Base-by-base conservation (phyloP, 306 rosid genomes). In the Betula pendula region DNA sequence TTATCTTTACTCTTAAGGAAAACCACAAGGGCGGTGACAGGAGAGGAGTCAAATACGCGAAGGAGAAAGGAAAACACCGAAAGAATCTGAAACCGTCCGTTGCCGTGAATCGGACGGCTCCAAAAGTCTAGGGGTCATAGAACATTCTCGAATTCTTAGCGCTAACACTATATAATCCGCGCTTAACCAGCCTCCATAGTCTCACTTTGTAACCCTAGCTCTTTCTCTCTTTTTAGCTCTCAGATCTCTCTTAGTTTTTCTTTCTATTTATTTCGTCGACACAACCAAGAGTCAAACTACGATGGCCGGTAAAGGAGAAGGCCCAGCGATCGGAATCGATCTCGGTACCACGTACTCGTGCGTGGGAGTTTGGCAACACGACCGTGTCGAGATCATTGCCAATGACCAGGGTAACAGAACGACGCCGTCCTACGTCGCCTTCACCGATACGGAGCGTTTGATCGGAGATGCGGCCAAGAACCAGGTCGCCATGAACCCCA, bases 321-420 rank as follows among this genome's bases (percentile, higher is more conserved):
- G 91, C 24, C 88, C 89, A 43, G 94, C 94, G 44, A 89, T 89
- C 75, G 94, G 94, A 24, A 89, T 89, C 59, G 94, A 89, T 80
- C 90, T 89, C 27, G 94, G 94, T 0, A 89, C 94, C 14, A 89
- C 94, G 0, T 89, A 89, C 75, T 89, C 94, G 0, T 89, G 94
- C 67, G 94, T 87, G 8, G 94, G 91, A 3, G 94, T 89, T 0
- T 89, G 94, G 91, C 94, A 87, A 31, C 90, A 87, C 35, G 91
- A 87, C 44, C 91, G 94, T 3, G 94, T 85, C 16, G 94, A 89
- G 83, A 87, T 89, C 81, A 89, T 89, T 0, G 88, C 91, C 70
- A 89, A 89, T 20, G 94, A 89, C 68, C 94, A 89, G 63, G 94
- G 94, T 0, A 89, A 89, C 87, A 70, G 94, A 52, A 89, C 91